These are phyloP conservation scores for Sarocladiaceae sp. DNA, from an alignment of 2,329 filamentous ascomycete genomes.

Conservation along the genomic window DNA sequence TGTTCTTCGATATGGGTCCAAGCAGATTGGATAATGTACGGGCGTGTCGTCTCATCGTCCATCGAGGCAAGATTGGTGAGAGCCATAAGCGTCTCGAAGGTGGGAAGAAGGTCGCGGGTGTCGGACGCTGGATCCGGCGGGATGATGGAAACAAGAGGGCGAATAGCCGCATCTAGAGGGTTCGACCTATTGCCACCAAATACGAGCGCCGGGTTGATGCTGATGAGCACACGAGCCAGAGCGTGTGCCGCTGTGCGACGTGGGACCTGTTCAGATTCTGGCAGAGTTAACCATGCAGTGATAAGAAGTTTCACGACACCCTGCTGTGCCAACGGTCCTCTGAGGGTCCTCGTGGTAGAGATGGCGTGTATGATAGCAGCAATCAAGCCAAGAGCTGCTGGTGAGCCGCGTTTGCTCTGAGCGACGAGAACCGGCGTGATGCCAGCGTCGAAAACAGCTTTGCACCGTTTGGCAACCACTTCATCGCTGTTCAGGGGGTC, in stretches of 20 bases:
- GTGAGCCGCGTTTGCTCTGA: slow-evolving; percentile 66
- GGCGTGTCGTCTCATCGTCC: slow-evolving; percentile 58
- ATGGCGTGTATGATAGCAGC: slow-evolving; percentile 73
- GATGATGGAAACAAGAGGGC: slow-evolving; percentile 72
- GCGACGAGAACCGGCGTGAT: slow-evolving; percentile 71
- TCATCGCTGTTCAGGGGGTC: slow-evolving; percentile 70
- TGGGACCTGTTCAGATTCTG: slow-evolving; percentile 39
- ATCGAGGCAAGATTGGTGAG: slow-evolving; percentile 88
- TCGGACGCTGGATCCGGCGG: slow-evolving; percentile 55
- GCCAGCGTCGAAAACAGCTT: slow-evolving; percentile 70
- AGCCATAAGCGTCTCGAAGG: slow-evolving; percentile 85
- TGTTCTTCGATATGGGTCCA: slow-evolving; percentile 79
- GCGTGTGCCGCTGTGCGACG: slow-evolving; percentile 67
- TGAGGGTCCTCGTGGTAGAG: slow-evolving; percentile 64
- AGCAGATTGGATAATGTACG: slow-evolving; percentile 64
- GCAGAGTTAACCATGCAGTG: slow-evolving; percentile 58
- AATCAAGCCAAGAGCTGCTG: slow-evolving; percentile 64
- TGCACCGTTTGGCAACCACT: slow-evolving; percentile 70
- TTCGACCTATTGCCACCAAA: slow-evolving; percentile 73
- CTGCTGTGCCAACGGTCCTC: slow-evolving; percentile 82
- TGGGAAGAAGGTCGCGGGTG: slow-evolving; percentile 72
- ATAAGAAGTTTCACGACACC: slow-evolving; percentile 85
- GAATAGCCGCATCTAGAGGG: slow-evolving; percentile 72
- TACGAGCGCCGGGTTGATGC: slow-evolving; percentile 74
- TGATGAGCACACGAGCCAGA: slow-evolving; percentile 78